Base-by-base conservation (phyloP, 176 grass and related monocot genomes). In the Cymbopogon citratus region DNA sequence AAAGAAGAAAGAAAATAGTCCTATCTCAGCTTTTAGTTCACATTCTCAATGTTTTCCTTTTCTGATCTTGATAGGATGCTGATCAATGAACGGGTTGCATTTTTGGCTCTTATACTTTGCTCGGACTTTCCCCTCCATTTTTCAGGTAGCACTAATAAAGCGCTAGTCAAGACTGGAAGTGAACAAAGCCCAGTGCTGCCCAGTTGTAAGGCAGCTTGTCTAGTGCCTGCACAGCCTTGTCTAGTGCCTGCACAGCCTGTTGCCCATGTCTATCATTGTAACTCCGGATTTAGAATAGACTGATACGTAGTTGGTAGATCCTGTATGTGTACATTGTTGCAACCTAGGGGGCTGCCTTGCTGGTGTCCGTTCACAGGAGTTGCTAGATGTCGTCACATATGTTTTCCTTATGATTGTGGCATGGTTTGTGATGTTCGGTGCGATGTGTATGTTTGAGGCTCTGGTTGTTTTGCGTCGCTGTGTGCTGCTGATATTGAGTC, bases 281-380 rank as follows among this genome's bases (percentile, higher is more conserved):
- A 85, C 87, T 73, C 34, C 36, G 56, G 35, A 59, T 85, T 66
- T 89, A 82, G 87, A 60, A 82, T 82, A 89, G 73, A 89, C 71
- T 82, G 68, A 71, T 85, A 61, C 65, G 73, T 78, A 82, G 73
- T 23, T 82, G 31, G 43, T 82, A 86, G 87, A 54, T 86, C 36
- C 8, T 57, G 43, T 66, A 67, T 38, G 45, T 87, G 80, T 89
- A 86, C 81, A 82, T 78, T 81, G 60, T 73, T 86, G 73, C 73
- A 73, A 49, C 61, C 44, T 82, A 77, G 73, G 78, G 40, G 18
- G 18, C 18, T 54, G 51, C 52, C 52, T 21, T 56, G 56, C 44
- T 48, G 61, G 11, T 79, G 21, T 18, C 0, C 18, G 16, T 41
- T 27, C 12, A 1, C 12, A 67, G 66, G 34, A 4, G 66, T 5